Evolutionary conservation across 805 yeast species (phyloP).

Genomic region (Kuraishia floccosa): DNA sequence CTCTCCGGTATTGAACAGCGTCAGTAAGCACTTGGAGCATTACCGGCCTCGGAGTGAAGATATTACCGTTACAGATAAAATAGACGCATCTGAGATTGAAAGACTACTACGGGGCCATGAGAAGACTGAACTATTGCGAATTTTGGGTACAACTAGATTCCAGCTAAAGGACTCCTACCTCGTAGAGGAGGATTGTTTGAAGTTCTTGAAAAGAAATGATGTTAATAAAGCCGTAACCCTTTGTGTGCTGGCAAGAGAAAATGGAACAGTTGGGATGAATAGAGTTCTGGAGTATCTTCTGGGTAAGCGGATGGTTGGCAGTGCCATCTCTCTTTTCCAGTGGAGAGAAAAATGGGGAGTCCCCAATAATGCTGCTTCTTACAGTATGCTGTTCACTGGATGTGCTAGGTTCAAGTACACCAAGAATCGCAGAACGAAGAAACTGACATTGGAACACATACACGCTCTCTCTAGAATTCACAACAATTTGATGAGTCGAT

Average conservation of each 20-base stretch:
- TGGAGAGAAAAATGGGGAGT: constrained; percentile 55
- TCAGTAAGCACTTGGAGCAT: too few relatives aligned
- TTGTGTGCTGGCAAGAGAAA: constrained; percentile 31
- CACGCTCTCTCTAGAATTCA: too few relatives aligned
- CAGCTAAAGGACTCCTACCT: constrained; percentile 47
- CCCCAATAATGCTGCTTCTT: constrained; percentile 34
- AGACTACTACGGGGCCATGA: too few relatives aligned
- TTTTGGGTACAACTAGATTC: constrained; percentile 47
- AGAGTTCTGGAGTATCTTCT: constrained; percentile 42
- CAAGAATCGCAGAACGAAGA: too few relatives aligned
- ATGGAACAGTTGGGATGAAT: constrained; percentile 55
- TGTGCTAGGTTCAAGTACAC: too few relatives aligned
- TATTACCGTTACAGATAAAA: too few relatives aligned
- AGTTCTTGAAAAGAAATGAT: constrained; percentile 38
- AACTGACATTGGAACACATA: too few relatives aligned
- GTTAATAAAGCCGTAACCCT: constrained; percentile 18
- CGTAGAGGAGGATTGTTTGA: constrained; percentile 40
- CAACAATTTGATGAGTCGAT: too few relatives aligned
- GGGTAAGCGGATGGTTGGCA: constrained; percentile 26
- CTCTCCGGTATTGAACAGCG: too few relatives aligned
- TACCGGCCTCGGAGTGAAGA: too few relatives aligned
- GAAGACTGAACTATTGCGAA: constrained; percentile 32
- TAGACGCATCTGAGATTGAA: too few relatives aligned
- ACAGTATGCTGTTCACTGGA: constrained; percentile 34
- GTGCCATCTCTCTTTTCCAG: constrained; percentile 37